Conservation (phyloP, 441 rosid genomes). For the Erodium chrysanthum region DNA sequence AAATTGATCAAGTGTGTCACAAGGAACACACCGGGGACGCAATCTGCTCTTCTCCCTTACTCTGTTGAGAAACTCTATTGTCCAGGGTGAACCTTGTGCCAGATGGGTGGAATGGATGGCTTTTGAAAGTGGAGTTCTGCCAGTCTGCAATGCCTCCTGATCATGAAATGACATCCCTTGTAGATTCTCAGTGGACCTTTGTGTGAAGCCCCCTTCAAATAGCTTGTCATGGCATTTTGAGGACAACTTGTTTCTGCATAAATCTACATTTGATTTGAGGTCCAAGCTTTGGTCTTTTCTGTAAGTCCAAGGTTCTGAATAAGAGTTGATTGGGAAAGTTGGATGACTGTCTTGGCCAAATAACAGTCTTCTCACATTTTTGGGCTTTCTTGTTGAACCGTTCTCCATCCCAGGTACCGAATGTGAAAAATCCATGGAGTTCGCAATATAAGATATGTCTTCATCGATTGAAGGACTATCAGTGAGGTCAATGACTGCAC, state of each 20-base stretch:
- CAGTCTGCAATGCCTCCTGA: constrained; percentile 20
- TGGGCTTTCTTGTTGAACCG: constrained; percentile 36
- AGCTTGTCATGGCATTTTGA: constrained; percentile 28
- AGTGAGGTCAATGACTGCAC: constrained; percentile 49
- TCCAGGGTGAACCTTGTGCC: constrained; percentile 81
- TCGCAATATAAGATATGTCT: constrained; percentile 20
- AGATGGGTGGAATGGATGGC: constrained; percentile 46
- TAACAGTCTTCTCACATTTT: constrained; percentile 45
- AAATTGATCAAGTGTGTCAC: constrained; percentile 26
- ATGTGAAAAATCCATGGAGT: constrained; percentile 27
- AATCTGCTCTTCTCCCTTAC: constrained; percentile 65
- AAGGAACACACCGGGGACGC: constrained; percentile 51
- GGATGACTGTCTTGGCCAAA: constrained; percentile 32
- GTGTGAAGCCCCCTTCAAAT: constrained; percentile 30
- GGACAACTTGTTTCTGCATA: constrained; percentile 26
- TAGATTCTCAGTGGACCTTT: constrained; percentile 30
- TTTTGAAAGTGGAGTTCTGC: constrained; percentile 54
- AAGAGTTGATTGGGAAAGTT: constrained; percentile 37
- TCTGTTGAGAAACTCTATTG: constrained; percentile 78
- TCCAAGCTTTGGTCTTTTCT: constrained; percentile 26
- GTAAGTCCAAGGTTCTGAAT: constrained; percentile 29
- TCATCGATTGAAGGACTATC: constrained; percentile 27
- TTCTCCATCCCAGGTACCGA: constrained; percentile 35
- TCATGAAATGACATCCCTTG: constrained; percentile 25
- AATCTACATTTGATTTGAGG: constrained; percentile 20